Evolutionary conservation across 768 basidiomycete genomes (phyloP).

Genomic region (Boletus speciosus): DNA sequence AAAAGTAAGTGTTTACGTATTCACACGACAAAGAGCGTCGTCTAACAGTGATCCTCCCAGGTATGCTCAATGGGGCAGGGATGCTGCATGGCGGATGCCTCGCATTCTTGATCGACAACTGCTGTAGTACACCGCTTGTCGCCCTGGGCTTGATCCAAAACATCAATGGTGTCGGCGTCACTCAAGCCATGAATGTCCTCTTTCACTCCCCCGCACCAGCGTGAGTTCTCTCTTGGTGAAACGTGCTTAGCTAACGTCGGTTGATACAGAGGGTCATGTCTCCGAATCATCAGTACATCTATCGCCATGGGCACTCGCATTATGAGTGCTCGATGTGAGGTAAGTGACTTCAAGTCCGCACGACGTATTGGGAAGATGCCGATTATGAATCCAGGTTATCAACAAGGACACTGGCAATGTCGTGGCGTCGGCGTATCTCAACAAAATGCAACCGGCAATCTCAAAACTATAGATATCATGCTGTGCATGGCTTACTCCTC

Average conservation of each 20-base stretch:
- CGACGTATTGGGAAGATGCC: neutral
- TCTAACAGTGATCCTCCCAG: constrained; percentile 31
- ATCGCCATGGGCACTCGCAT: constrained; percentile 64
- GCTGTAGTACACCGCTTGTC: constrained; percentile 65
- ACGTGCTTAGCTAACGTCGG: constrained; percentile 4
- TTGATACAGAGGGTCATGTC: constrained; percentile 48
- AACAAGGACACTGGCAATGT: constrained; percentile 57
- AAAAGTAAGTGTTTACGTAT: constrained; percentile 44
- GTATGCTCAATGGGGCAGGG: constrained; percentile 72
- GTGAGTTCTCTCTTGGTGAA: constrained; percentile 36
- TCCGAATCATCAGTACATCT: constrained; percentile 61
- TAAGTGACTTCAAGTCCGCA: constrained; percentile 28
- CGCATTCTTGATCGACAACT: constrained; percentile 73
- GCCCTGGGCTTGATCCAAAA: constrained; percentile 59
- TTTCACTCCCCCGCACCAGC: constrained; percentile 66
- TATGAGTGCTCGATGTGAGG: constrained; percentile 72
- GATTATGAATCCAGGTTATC: constrained; percentile 41
- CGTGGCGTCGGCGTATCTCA: constrained; percentile 64
- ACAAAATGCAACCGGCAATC: constrained; percentile 65
- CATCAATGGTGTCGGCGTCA: constrained; percentile 71
- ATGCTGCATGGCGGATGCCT: constrained; percentile 77
- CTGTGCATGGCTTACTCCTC: neutral
- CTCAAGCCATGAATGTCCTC: constrained; percentile 63
- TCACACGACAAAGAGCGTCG: neutral
- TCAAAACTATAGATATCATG: constrained; percentile 42